Evolutionary conservation across 805 yeast species (phyloP), one percentile per base, ranked within the genome.

Genomic region (Cyberlindnera galapagoensis): DNA sequence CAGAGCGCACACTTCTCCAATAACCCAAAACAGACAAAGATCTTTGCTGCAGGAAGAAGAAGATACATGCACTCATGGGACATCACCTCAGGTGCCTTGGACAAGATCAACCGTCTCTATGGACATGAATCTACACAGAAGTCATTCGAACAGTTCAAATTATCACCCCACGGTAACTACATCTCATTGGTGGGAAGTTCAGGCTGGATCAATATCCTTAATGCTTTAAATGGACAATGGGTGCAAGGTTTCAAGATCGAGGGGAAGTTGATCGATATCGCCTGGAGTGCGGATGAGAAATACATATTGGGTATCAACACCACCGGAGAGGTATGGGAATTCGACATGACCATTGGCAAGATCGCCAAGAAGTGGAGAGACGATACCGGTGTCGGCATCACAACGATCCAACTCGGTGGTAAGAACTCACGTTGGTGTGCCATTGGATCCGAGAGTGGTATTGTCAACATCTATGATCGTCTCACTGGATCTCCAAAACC

Each of bases 21-120:
- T 33, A 74, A 65, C 29, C 60, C 66, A 10, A 36, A 44, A 41
- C 69, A 64, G 50, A 63, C 67, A 45, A 61, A 64, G 40, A 76
- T 90, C 8, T 80, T 74, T 52, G 83, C 94, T 3, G 95, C 82
- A 40, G 98, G 97, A 38, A 76, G 97, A 61, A 75, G 98, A 63
- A 71, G 84, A 36, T 88, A 80, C 54, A 79, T 92, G 85, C 85
- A 82, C 60, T 78, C 86, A 30, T 88, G 97, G 95, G 88, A 87
- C 56, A 65, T 92, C 31, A 74, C 75, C 11, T 62, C 71, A 2
- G 87, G 90, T 9, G 67, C 64, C 13, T 75, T 87, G 26, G 95
- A 87, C 44, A 92, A 88, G 59, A 76, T 92, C 24, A 74, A 83
- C 33, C 74, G 96, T 57, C 60, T 90, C 68, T 90, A 88, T 54